Percentiles rank a stretch among this genome's conserved stretches.
These are phyloP conservation scores for Starmerella powellii DNA, from an alignment of 805 yeast species.

Conservation along the genomic window DNA sequence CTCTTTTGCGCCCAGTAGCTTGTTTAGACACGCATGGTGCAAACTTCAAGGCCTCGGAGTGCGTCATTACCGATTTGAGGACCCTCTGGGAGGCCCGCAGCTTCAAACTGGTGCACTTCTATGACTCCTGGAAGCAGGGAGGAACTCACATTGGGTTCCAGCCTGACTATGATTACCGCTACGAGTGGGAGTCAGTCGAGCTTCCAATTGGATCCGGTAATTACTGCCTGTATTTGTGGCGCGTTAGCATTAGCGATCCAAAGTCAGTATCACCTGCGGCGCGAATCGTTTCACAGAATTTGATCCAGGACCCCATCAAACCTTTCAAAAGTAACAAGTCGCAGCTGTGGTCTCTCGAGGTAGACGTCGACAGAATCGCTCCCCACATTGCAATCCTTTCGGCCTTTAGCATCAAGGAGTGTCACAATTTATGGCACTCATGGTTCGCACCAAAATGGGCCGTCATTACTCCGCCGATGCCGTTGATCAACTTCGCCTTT, in stretches of 20 bases:
- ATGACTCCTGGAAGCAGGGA: slow-evolving; percentile 8
- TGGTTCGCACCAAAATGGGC: slow-evolving; percentile 9
- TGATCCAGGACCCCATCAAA: slow-evolving; percentile 22
- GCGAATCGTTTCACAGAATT: slow-evolving; percentile 9
- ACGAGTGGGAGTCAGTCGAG: slow-evolving; percentile 20
- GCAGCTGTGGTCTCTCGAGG: slow-evolving; percentile 22
- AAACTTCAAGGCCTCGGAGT: slow-evolving; percentile 12
- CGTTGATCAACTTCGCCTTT: slow-evolving; percentile 17
- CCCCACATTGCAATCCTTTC: slow-evolving; percentile 23
- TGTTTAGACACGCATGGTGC: slow-evolving; percentile 18
- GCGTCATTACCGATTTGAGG: slow-evolving; percentile 19
- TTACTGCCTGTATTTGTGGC: slow-evolving; percentile 19
- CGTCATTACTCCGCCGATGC: slow-evolving; percentile 9
- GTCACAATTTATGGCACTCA: slow-evolving; percentile 4
- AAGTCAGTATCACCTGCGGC: slow-evolving; percentile 18
- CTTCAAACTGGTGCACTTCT: slow-evolving; percentile 8
- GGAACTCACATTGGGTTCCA: slow-evolving; percentile 19
- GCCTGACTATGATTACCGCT: slow-evolving; percentile 15
- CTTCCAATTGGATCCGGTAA: slow-evolving; percentile 5
- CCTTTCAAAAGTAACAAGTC: not conserved
- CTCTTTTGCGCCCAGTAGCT: slow-evolving; percentile 22
- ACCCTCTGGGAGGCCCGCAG: slow-evolving; percentile 5
- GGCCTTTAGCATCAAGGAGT: slow-evolving; percentile 22
- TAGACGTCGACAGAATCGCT: slow-evolving; percentile 20
- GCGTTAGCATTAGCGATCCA: slow-evolving; percentile 7